These are phyloP conservation scores for Cryptococcus sp. DNA, from an alignment of 1,284 basidiomycete genomes.

Conservation along the genomic window DNA sequence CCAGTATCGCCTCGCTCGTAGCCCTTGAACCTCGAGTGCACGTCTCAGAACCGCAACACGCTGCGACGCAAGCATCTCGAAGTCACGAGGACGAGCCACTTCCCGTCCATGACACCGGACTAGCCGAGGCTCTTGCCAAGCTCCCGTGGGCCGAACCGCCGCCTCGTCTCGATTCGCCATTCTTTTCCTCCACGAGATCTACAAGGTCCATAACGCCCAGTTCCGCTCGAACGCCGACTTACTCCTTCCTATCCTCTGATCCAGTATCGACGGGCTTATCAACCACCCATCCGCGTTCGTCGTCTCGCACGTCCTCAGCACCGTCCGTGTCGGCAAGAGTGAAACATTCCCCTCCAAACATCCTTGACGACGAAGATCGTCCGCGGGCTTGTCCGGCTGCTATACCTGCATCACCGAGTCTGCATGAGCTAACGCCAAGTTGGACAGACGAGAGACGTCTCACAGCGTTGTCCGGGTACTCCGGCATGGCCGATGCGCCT, in stretches of 20 bases:
- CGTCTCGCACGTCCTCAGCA: slow-evolving; percentile 7
- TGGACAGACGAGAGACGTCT: not conserved
- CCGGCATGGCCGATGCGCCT: slow-evolving; percentile 14
- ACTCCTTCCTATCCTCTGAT: slow-evolving; percentile 17
- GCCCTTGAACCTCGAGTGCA: no score
- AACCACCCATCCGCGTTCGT: slow-evolving; percentile 1
- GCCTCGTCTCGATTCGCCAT: slow-evolving; percentile 10
- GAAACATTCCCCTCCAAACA: not conserved
- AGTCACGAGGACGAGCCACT: no score
- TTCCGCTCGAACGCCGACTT: slow-evolving; percentile 11
- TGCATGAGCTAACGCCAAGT: not conserved
- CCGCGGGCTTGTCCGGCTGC: no score
- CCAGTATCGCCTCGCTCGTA: not conserved
- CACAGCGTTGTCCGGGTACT: slow-evolving; percentile 6
- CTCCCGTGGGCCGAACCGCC: slow-evolving; percentile 32
- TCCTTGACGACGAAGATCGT: no score
- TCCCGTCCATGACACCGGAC: no score
- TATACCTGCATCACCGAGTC: no score
- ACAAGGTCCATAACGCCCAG: not conserved
- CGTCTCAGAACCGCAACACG: no score
- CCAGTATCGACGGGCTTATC: not conserved
- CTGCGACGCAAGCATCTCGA: no score
- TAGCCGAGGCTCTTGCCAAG: slow-evolving; percentile 11
- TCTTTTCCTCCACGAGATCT: not conserved
- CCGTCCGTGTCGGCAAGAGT: not conserved